Base-by-base conservation (phyloP, 2,329 filamentous ascomycete genomes). In the Xylaria polymorpha region DNA sequence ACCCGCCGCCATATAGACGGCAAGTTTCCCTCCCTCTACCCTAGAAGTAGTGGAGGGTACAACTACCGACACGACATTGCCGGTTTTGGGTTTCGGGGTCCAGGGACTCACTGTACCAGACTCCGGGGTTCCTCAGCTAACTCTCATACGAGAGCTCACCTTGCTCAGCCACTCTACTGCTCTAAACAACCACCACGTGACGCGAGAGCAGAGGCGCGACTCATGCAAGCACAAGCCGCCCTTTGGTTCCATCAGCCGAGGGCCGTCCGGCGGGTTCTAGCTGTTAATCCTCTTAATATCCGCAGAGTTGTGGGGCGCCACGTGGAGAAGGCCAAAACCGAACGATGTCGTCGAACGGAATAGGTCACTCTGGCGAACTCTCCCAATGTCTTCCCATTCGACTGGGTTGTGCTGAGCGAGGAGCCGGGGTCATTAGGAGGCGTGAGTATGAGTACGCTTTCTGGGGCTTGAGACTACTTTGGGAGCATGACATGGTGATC, bases 301-400 rank as follows among this genome's bases (percentile, higher is more conserved):
- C 35, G 53, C 51, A 32, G 53, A 64, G 53, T 64, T 50, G 9
- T 50, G 61, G 43, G 43, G 61, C 53, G 8, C 61, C 43, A 15
- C 12, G 29, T 39, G 55, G 53, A 50, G 43, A 51, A 8, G 29
- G 29, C 25, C 20, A 8, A 18, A 29, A 29, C 43, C 53, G 20
- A 51, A 43, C 37, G 29, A 51, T 58, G 61, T 43, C 53, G 53
- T 29, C 44, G 43, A 20, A 64, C 25, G 32, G 6, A 46, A 20
- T 7, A 10, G 44, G 20, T 29, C 53, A 29, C 61, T 58, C 61
- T 29, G 20, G 55, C 61, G 51, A 32, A 25, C 39, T 29, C 44
- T 32, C 51, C 61, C 61, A 64, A 64, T 64, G 51, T 64, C 61
- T 64, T 58, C 61, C 61, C 53, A 57, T 64, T 50, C 53, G 41